These are phyloP conservation scores for Barnettozyma hawaiiensis DNA, from an alignment of 1,139 yeast species.

Conservation along the genomic window DNA sequence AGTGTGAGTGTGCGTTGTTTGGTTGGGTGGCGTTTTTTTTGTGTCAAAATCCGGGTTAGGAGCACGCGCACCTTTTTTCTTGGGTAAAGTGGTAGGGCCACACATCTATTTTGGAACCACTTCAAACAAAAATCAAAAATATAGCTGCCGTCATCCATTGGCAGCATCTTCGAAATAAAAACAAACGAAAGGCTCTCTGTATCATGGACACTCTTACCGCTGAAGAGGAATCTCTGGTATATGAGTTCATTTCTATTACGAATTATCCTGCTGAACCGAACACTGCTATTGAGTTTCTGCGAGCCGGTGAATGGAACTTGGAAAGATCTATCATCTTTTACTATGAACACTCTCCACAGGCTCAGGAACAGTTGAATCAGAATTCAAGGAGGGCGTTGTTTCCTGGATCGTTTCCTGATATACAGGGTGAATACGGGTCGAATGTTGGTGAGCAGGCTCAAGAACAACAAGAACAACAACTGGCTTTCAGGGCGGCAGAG, in stretches of 20 bases:
- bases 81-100: background rate
- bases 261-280: slow-evolving; percentile 24
- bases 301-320: slow-evolving; percentile 26
- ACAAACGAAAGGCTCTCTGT: background rate
- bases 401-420: slow-evolving; percentile 22
- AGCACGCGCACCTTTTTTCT: background rate
- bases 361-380: slow-evolving; percentile 19
- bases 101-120: no score
- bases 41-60: background rate
- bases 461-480: background rate
- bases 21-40: no score
- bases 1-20: no score
- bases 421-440: slow-evolving; percentile 3
- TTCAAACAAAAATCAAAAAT: background rate
- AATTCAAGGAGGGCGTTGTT: slow-evolving; percentile 14
- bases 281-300: slow-evolving; percentile 24
- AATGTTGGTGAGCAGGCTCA: slow-evolving; percentile 11
- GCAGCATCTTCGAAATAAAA: no score
- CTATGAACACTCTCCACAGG: slow-evolving; percentile 20
- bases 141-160: background rate
- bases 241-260: slow-evolving; percentile 27
- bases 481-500: background rate
- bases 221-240: slow-evolving; percentile 22
- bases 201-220: slow-evolving; percentile 26
- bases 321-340: slow-evolving; percentile 26